Base-by-base conservation (phyloP, 2,329 filamentous ascomycete genomes). In the Talaromyces atroroseus region DNA sequence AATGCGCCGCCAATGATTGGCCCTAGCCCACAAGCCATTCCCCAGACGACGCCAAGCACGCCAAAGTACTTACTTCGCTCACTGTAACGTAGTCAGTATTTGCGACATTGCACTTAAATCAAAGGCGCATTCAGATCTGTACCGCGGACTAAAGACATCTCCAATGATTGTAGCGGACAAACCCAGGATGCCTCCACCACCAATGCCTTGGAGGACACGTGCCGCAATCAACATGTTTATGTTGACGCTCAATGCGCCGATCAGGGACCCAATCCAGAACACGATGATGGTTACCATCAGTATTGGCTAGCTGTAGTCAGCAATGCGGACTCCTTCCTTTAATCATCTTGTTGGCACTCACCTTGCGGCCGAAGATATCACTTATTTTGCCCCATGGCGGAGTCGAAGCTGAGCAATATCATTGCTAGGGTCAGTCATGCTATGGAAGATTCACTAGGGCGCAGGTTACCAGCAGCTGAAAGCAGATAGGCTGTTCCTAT, bases 1-100 rank as follows among this genome's bases (percentile, higher is more conserved):
- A 82, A 65, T 0, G 78, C 74, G 50, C 80, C 80, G 5, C 80
- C 80, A 8, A 82, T 75, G 4, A 83, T 73, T 0, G 80, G 80
- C 0, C 80, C 80, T 26, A 82, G 78, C 2, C 79, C 79, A 56
- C 82, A 81, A 0, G 79, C 76, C 21, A 82, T 65, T 1, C 79
- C 80, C 1, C 80, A 78, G 0, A 81, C 78, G 0, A 78, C 75
- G 2, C 79, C 80, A 59, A 79, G 51, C 20, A 74, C 68, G 1
- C 72, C 71, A 5, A 36, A 47, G 12, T 54, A 54, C 26, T 54
- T 54, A 10, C 49, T 52, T 52, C 49, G 40, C n/a, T 46, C 51
- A 29, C 51, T 54, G 36, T 44, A 2, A 11, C 14, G 44, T 14
- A 44, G 49, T 21, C 24, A 52, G 49, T 26, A 34, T 44, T 8